Evolutionary conservation across 225 moss, liverwort and hornwort genomes (phyloP), one percentile per base, ranked within the genome.

Genomic region (Antitrichia curtipendula): DNA sequence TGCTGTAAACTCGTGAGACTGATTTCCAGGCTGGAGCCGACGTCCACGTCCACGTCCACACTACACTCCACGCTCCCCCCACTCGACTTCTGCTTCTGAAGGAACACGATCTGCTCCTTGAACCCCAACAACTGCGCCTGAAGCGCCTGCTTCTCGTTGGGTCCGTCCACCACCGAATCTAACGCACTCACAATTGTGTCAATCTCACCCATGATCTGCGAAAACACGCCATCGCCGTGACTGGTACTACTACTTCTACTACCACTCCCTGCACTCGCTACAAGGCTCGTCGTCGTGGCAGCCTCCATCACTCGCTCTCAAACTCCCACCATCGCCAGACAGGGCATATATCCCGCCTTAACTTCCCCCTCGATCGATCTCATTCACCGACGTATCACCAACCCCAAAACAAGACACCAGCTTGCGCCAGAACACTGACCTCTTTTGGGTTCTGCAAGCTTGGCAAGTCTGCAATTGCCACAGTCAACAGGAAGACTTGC

Each of bases 1-100:
- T 90, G 86, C 82, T 93, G 92, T 47, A 93, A 72, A 79, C 81
- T 88, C 41, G 91, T 85, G 49, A 93, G 85, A 16, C 89, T 91
- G 45, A 92, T 86, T 50, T 93, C 91, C 43, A 60, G 18, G 60
- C 80, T 60, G 43, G 80, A 80, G 22, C 59, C 80, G 60, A 43
- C 80, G 80, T 61, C 85, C 60, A 61, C 80, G 80, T 61, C 85
- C 60, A 61, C 60, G 50, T 84, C 84, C 60, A 85, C 63, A 76
- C 45, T 75, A 2, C 60, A 28, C 75, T 63, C 75, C 85, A 75
- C 28, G 63, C 85, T 76, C n/a, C 20, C 66, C 53, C 9, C 53
- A 68, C 27, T 53, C 9, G 66, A 53, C 64, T 82, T 63, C 53
- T 68, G 84, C 84, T 72, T 84, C 76, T 38, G 75, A 38, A 61